Evolutionary conservation across 306 rosid genomes (phyloP), one percentile per base, ranked within the genome.

Genomic region (Rosa rugosa): DNA sequence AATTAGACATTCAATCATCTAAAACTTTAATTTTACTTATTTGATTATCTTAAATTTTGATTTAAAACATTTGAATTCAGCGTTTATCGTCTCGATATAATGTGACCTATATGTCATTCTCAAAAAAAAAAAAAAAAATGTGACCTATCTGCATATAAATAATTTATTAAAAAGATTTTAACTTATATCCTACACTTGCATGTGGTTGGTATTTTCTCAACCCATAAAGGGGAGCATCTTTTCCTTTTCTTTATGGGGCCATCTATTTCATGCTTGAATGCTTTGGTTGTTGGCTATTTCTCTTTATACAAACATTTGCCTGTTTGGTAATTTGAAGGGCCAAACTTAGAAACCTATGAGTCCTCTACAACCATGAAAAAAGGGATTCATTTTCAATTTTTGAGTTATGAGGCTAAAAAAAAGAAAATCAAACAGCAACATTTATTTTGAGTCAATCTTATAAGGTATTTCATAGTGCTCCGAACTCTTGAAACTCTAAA

Each of bases 121-220:
- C 1, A 0, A 27, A 27, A 27, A 27, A 27, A 27, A 27, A 27
- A 27, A 27, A 27, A 27, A 27, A 27, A 27, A 27, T 1, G n/a
- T 23, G 4, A 23, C 11, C 1, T 23, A 57, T 11, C 2, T 57
- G 7, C 11, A 10, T 0, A n/a, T 1, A n/a, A 20, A 56, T 56
- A 56, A 8, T 56, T 56, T 3, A 56, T 8, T n/a, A 13, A 11
- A 62, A 27, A 25, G 36, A 23, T 23, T 27, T 62, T 11, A 23
- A 23, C 40, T 62, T 11, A 14, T 14, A 27, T 65, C 13, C 46
- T 17, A 36, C 46, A 16, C 23, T 17, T 36, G 3, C 47, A 66
- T 66, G 71, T 66, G 71, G 71, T 66, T 38, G 71, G 71, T 66
- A 66, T 40, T 36, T 38, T 66, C 47, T 38, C 47, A 66, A 66